A percentile compares a stretch with the other conserved stretches of the same genome.
Evolutionary conservation across 768 basidiomycete species (phyloP).

Genomic region (Tylopilus subfusipes): DNA sequence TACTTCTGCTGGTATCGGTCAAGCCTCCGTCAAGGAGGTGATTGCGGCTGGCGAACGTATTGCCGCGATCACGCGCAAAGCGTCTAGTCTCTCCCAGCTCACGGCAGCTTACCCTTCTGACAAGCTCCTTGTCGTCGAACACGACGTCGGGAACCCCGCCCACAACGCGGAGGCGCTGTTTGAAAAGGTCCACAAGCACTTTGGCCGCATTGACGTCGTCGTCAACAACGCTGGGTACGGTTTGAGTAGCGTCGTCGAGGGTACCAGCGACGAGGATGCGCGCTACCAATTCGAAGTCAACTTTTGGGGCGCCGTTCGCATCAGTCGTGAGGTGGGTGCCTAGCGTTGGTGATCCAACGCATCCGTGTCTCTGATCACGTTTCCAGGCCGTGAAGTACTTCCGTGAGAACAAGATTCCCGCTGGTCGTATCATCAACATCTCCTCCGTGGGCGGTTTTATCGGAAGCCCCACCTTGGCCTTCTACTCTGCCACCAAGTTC

Average conservation of each 20-base stretch:
- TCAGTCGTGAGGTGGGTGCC: slow-evolving; percentile 22
- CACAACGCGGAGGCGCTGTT: slow-evolving; percentile 21
- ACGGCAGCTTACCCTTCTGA: slow-evolving; percentile 10
- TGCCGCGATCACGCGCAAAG: slow-evolving; percentile 28
- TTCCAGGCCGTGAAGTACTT: slow-evolving; percentile 28
- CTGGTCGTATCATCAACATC: slow-evolving; percentile 23
- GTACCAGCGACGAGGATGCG: slow-evolving; percentile 22
- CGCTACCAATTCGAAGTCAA: slow-evolving; percentile 31
- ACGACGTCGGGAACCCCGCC: slow-evolving; percentile 29
- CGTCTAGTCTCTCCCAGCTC: slow-evolving; percentile 19
- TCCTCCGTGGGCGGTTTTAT: slow-evolving; percentile 21
- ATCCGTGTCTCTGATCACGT: not conserved
- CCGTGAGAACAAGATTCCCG: slow-evolving; percentile 25
- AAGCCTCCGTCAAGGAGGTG: slow-evolving; percentile 26
- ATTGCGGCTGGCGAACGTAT: slow-evolving; percentile 27
- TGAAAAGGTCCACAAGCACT: slow-evolving; percentile 16
- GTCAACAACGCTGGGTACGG: slow-evolving; percentile 33
- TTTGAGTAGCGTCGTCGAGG: slow-evolving; percentile 26
- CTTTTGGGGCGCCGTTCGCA: slow-evolving; percentile 31
- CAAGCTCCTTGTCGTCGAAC: slow-evolving; percentile 26
- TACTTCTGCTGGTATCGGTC: slow-evolving; percentile 39
- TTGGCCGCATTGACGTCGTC: slow-evolving; percentile 33
- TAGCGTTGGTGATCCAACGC: too few species aligned
- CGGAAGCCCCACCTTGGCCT: slow-evolving; percentile 14
- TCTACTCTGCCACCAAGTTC: slow-evolving; percentile 23